These are phyloP conservation scores for Mucuna pruriens DNA, from an alignment of 306 rosid species.

Conservation along the genomic window DNA sequence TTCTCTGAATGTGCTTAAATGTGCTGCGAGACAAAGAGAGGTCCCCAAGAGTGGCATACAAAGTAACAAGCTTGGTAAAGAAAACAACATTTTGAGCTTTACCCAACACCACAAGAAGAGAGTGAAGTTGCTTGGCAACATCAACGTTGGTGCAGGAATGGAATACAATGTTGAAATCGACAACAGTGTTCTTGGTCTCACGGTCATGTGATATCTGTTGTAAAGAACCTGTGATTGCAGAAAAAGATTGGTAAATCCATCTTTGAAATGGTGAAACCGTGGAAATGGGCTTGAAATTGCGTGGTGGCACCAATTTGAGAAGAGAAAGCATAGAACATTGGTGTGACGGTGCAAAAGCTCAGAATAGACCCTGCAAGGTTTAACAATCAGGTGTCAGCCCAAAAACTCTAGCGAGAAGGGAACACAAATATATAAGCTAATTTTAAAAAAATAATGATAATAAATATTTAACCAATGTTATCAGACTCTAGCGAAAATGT, in stretches of 20 bases:
- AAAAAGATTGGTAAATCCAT: constrained; percentile 19
- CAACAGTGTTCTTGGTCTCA: constrained; percentile 22
- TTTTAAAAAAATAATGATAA: no score
- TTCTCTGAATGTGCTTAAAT: constrained; percentile 40
- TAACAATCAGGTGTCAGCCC: not conserved
- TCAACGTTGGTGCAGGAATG: constrained; percentile 34
- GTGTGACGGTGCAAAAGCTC: not conserved
- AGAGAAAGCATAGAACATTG: constrained; percentile 43
- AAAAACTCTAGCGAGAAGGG: no score
- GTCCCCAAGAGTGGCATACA: constrained; percentile 45
- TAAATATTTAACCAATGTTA: no score
- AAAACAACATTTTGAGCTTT: constrained; percentile 46
- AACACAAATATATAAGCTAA: no score
- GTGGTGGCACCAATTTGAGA: constrained; percentile 11
- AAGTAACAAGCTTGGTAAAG: constrained; percentile 46
- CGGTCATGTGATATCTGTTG: not conserved
- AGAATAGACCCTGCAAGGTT: not conserved
- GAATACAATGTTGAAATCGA: constrained; percentile 29
- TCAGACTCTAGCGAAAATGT: no score
- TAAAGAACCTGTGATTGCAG: not conserved
- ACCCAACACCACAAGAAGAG: constrained; percentile 44
- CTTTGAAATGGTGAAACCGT: not conserved
- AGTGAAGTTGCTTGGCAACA: constrained; percentile 42
- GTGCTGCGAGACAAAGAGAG: constrained; percentile 29
- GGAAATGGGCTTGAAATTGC: not conserved